A percentile compares a stretch with the other conserved stretches of the same genome.
phyloP scores from a whole-genome alignment of 2,329 filamentous ascomycete species.

The Domatiomyces catenatus region DNA sequence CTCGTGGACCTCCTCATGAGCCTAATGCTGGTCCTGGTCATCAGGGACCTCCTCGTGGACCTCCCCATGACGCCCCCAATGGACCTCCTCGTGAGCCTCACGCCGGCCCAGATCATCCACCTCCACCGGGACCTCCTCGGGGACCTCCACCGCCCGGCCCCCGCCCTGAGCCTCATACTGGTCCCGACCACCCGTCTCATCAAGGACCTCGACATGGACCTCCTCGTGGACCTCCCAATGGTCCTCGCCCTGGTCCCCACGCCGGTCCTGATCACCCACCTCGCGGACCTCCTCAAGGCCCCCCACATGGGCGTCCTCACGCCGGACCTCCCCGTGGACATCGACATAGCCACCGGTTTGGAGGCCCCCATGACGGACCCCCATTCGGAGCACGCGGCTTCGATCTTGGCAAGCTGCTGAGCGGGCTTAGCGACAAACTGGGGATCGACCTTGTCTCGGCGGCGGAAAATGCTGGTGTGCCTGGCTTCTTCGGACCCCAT shows the following conservation, averaged over 20 bases:
- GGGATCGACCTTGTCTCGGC: constrained; percentile 19
- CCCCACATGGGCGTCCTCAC: neutral
- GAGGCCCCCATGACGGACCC: constrained; percentile 1
- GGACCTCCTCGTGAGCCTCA: neutral
- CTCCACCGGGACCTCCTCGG: neutral
- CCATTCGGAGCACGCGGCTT: constrained; percentile 4
- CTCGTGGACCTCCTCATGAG: no score
- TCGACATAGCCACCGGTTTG: neutral
- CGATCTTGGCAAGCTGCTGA: constrained; percentile 18
- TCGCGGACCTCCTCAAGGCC: neutral
- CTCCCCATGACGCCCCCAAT: no score
- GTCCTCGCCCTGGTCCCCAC: neutral
- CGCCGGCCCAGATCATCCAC: neutral
- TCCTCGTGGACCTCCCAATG: neutral
- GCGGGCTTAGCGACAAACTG: constrained; percentile 19
- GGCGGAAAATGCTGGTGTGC: constrained; percentile 16
- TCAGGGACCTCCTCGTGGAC: neutral
- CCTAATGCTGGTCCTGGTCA: neutral
- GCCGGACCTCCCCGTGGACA: neutral
- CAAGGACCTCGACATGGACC: neutral
- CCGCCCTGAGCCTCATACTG: neutral
- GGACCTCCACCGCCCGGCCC: neutral
- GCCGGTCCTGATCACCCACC: neutral
- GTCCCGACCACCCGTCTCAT: neutral
- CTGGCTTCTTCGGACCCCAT: constrained; percentile 5